phyloP scores from a whole-genome alignment of 2,329 filamentous ascomycete species.

The Bipolaris zeicola region DNA sequence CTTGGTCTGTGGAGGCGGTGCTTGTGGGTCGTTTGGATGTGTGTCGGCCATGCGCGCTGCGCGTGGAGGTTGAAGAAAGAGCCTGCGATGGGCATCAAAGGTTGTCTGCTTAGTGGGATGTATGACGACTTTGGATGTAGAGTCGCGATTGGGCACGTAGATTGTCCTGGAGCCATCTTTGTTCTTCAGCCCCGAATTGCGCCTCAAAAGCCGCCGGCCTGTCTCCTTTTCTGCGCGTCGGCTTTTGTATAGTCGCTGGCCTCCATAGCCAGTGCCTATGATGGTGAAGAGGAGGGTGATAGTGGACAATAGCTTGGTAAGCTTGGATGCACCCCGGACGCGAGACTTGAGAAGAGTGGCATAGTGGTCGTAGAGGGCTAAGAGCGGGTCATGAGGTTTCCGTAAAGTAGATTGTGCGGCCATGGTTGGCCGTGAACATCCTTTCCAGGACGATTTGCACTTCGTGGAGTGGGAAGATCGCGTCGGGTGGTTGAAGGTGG shows the following conservation, averaged over 20 bases:
- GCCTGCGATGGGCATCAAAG: slow-evolving; percentile 91
- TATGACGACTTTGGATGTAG: slow-evolving; percentile 89
- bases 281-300: slow-evolving; percentile 78
- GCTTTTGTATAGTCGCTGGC: slow-evolving; percentile 76
- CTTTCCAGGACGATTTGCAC: slow-evolving; percentile 29
- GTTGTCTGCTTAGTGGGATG: slow-evolving; percentile 88
- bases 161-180: slow-evolving; percentile 96
- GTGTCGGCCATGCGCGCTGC: slow-evolving; percentile 78
- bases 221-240: slow-evolving; percentile 79
- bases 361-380: slow-evolving; percentile 56
- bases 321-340: slow-evolving; percentile 69
- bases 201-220: slow-evolving; percentile 78
- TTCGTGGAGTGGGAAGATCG: slow-evolving; percentile 20
- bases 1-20: slow-evolving; percentile 88
- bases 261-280: slow-evolving; percentile 77
- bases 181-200: slow-evolving; percentile 89
- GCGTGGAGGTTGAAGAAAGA: slow-evolving; percentile 90
- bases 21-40: slow-evolving; percentile 56
- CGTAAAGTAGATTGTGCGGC: slow-evolving; percentile 83
- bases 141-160: slow-evolving; percentile 88
- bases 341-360: slow-evolving; percentile 55
- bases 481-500: slow-evolving; percentile 10
- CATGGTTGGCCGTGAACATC: slow-evolving; percentile 61
- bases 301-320: slow-evolving; percentile 75
- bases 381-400: slow-evolving; percentile 52